phyloP scores from a whole-genome alignment of 75 land plant species.

The Cunninghamia lanceolata region DNA sequence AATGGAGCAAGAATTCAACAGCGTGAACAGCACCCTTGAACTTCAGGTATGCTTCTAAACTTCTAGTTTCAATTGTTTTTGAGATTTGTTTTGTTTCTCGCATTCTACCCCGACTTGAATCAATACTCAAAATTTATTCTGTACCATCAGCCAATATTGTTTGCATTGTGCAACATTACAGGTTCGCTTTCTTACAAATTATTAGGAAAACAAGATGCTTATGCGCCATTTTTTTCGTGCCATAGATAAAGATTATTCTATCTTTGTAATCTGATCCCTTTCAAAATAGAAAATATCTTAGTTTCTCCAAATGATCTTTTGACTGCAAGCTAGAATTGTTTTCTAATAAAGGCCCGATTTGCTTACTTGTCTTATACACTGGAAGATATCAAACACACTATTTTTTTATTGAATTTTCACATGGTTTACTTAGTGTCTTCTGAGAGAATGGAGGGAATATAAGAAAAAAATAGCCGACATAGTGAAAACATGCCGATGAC shows the following conservation, averaged over 20 bases:
- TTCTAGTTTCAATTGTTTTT: not conserved
- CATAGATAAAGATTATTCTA: not conserved
- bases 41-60: conserved; percentile 21
- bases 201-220: not conserved
- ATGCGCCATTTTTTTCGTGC: not conserved
- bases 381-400: not conserved
- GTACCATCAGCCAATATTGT: not conserved
- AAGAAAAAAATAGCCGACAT: not conserved
- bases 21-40: conserved; percentile 46
- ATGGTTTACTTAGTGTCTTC: not conserved
- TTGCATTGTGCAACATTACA: not conserved
- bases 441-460: not conserved
- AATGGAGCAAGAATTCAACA: conserved; percentile 39
- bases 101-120: too few relatives aligned
- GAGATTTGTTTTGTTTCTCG: not conserved
- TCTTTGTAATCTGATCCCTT: not conserved
- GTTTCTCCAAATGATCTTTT: not conserved
- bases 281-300: not conserved
- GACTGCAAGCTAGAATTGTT: not conserved
- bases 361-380: not conserved
- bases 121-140: not conserved
- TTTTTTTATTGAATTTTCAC: not conserved
- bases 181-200: not conserved
- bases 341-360: not conserved
- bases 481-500: not conserved